Conservation (phyloP, 78 protist species). For the Fonticula alba region DNA sequence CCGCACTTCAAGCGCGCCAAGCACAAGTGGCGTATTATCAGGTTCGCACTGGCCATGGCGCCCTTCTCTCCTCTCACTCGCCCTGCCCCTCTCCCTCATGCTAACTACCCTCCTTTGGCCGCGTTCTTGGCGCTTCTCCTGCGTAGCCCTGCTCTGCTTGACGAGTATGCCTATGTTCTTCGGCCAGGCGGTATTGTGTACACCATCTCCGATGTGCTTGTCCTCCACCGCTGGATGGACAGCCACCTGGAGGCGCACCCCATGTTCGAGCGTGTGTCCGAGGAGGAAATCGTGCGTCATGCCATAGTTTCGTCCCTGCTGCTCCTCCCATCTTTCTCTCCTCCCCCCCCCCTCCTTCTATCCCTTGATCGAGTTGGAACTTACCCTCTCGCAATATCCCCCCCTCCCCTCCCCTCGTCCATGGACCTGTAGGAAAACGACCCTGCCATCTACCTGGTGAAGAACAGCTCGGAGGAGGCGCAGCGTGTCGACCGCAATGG, state of each 20-base stretch:
- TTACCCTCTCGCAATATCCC: not conserved
- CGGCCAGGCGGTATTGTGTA: conserved; percentile 57
- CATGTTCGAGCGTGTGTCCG: conserved; percentile 44
- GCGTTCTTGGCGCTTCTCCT: not conserved
- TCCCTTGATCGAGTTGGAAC: not conserved
- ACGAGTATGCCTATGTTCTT: conserved; percentile 70
- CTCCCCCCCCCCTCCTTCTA: not conserved
- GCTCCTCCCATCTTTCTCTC: too few species aligned
- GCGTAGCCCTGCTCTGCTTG: conserved; percentile 29
- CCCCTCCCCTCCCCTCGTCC: not conserved
- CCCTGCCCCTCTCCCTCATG: not conserved
- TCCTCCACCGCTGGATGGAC: conserved; percentile 73
- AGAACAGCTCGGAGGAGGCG: conserved; percentile 42
- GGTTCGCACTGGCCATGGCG: conserved; percentile 7
- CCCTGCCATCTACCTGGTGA: conserved; percentile 21
- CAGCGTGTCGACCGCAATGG: conserved; percentile 41
- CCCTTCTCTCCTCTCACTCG: not conserved
- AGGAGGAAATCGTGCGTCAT: conserved; percentile 20
- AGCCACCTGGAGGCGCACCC: conserved; percentile 46
- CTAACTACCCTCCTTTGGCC: not conserved
- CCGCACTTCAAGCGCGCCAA: conserved; percentile 82
- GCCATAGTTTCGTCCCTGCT: not conserved
- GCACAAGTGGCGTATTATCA: conserved; percentile 68
- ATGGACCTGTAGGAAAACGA: conserved; percentile 5
- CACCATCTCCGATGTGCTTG: conserved; percentile 72